Base-by-base conservation (phyloP, 306 rosid species). In the Neltuma alba region DNA sequence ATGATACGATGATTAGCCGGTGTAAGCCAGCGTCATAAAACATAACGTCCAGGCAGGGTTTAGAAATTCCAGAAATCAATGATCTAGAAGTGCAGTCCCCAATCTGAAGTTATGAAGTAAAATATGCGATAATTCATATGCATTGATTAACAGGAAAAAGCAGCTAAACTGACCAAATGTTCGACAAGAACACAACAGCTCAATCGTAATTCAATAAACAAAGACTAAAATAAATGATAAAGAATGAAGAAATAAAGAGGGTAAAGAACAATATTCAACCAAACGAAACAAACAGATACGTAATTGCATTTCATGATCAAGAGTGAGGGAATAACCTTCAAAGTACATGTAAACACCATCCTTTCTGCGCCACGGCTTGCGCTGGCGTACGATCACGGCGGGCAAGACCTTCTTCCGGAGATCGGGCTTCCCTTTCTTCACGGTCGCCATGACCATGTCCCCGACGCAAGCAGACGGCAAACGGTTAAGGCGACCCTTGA, bases 321-420 rank as follows among this genome's bases (percentile, higher is more conserved):
- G 16, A 14, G 37, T 12, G 30, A n/a, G 40, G 10, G 2, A 20
- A 2, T n/a, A 18, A 92, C 95, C 95, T 86, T 94, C 98, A 10
- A 94, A 94, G 82, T 94, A 94, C 98, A 94, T 94, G 78, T 54
- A 94, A 23, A 94, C 98, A 11, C 97, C 98, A 18, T 94, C 98
- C 97, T 94, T 94, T 92, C 97, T 67, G 87, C 94, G 94, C 92
- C 94, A 94, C 0, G 97, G 97, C 79, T 94, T 94, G 70, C 96
- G 88, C 87, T 94, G 98, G 23, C 96, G 89, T 33, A 94, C 98
- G 76, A 94, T 92, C 77, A 92, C 97, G 2, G 98, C 97, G 4
- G 98, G 96, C 38, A 94, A 48, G 7, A 94, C 98, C 91, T 94
- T 94, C 87, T 94, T 94, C 81, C 97, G 86, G 16, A 94, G 96